Conservation (phyloP, 805 yeast species). For the Yarrowia sp. region DNA sequence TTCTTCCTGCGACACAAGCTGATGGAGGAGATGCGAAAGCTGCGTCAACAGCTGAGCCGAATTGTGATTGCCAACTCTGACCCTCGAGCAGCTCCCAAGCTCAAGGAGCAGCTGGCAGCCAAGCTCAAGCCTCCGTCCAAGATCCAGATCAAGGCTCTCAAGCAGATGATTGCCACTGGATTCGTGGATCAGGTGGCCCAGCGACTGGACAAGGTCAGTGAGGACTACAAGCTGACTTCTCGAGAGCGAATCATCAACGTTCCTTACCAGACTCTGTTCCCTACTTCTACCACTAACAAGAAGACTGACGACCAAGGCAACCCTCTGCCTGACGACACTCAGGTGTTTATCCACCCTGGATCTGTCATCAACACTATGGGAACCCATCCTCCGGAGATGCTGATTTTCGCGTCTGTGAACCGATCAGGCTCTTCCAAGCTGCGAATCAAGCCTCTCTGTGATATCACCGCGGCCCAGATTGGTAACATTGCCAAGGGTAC, state of each 20-base stretch:
- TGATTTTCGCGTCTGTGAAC: slow-evolving; percentile 64
- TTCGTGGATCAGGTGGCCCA: slow-evolving; percentile 89
- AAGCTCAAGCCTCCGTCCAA: slow-evolving; percentile 69
- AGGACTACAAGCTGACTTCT: slow-evolving; percentile 66
- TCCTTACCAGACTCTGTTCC: slow-evolving; percentile 64
- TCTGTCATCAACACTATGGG: slow-evolving; percentile 70
- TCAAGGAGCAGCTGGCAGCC: slow-evolving; percentile 59
- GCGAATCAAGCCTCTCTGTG: slow-evolving; percentile 73
- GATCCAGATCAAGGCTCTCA: slow-evolving; percentile 74
- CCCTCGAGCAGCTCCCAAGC: slow-evolving; percentile 52
- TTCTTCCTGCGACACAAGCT: slow-evolving; percentile 78
- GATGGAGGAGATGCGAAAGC: slow-evolving; percentile 83
- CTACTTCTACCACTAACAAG: slow-evolving; percentile 48
- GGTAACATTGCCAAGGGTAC: slow-evolving; percentile 78
- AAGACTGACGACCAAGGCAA: slow-evolving; percentile 50
- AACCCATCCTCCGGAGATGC: slow-evolving; percentile 75
- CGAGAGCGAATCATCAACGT: slow-evolving; percentile 59
- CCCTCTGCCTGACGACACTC: slow-evolving; percentile 56
- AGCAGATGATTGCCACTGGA: slow-evolving; percentile 93
- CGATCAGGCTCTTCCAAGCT: slow-evolving; percentile 55
- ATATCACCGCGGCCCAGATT: slow-evolving; percentile 74
- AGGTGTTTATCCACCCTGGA: slow-evolving; percentile 79
- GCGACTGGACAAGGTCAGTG: slow-evolving; percentile 74
- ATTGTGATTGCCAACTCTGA: slow-evolving; percentile 67
- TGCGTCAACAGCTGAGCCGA: slow-evolving; percentile 78